Percentiles rank a stretch among this genome's conserved stretches.
These are phyloP conservation scores for Collariella sp. DNA, from an alignment of 495 filamentous ascomycete species.

Conservation along the genomic window DNA sequence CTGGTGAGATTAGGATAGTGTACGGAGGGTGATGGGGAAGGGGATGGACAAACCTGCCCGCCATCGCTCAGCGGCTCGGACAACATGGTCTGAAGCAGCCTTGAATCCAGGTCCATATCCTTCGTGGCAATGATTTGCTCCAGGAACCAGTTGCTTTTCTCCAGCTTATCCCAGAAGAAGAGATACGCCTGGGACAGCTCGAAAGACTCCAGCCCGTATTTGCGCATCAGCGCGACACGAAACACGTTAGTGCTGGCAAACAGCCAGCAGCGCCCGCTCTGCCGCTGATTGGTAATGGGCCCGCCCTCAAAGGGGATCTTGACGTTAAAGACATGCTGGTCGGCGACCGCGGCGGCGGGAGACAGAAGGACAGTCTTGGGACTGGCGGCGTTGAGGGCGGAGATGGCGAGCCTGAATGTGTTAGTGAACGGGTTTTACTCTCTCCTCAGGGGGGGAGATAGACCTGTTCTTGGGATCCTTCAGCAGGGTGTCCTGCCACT, in stretches of 20 bases:
- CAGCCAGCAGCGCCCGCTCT: constrained; percentile 78
- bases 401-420: constrained; percentile 50
- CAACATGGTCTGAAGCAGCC: constrained; percentile 60
- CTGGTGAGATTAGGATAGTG: no score
- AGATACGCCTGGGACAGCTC: constrained; percentile 80
- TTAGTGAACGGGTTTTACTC: not conserved
- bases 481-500: constrained; percentile 55
- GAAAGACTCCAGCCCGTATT: constrained; percentile 66
- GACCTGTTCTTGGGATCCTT: constrained; percentile 56
- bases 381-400: constrained; percentile 52
- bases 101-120: constrained; percentile 54
- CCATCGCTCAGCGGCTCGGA: constrained; percentile 65
- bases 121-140: constrained; percentile 71
- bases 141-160: constrained; percentile 84
- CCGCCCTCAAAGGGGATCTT: constrained; percentile 73
- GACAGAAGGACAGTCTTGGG: constrained; percentile 47
- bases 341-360: constrained; percentile 48
- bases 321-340: constrained; percentile 72
- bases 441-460: constrained; percentile 1
- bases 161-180: constrained; percentile 93
- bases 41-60: constrained; percentile 44
- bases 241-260: constrained; percentile 85
- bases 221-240: constrained; percentile 72
- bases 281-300: constrained; percentile 76
- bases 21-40: not conserved